Evolutionary conservation across 2,329 filamentous ascomycete species (phyloP), one percentile per base, ranked within the genome.

Genomic region (Paecilomyces sp.): DNA sequence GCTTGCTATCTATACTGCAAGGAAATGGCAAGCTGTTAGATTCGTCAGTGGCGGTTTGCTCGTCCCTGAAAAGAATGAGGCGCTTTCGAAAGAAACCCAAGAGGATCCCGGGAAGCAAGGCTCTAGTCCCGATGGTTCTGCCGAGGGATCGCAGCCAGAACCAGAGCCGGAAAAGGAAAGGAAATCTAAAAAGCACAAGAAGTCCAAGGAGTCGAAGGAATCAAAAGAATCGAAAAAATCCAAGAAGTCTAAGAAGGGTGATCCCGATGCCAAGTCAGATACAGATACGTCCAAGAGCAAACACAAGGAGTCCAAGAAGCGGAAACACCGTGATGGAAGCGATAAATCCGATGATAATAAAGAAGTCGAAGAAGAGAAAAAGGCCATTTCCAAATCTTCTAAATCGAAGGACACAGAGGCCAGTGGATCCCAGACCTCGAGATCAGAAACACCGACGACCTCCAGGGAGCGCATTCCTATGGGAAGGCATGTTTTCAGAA

Each of bases 11-110:
- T 96, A 92, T 71, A 83, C 90, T 58, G 86, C 88, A 66, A 82
- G 84, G 68, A 90, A 87, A 74, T 92, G 87, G 77, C 92, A 92
- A 0, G 81, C 84, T 9, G 90, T 96, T 81, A 85, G 87, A 55
- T 99, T 99, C 74, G 88, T 99, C 25, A 86, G 82, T 60, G 94
- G 91, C n/a, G 94, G 93, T 0, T 83, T 92, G 59, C 70, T 88
- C 63, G 80, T 84, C 4, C 85, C 85, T 12, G 84, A 86, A 61
- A 82, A 83, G 69, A 78, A 82, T 59, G 76, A 82, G 50, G 61
- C 61, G 15, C 54, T 67, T 64, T 57, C 63, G 62, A 56, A 57
- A 41, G 58, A 66, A 30, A 57, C 72, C 85, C 36, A 55, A 50
- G 56, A 62, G 33, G 79, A 86, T 25, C 83, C 83, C 34, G 82